phyloP scores from a whole-genome alignment of 257 asterid genomes.

The Nicotiana otophora region DNA sequence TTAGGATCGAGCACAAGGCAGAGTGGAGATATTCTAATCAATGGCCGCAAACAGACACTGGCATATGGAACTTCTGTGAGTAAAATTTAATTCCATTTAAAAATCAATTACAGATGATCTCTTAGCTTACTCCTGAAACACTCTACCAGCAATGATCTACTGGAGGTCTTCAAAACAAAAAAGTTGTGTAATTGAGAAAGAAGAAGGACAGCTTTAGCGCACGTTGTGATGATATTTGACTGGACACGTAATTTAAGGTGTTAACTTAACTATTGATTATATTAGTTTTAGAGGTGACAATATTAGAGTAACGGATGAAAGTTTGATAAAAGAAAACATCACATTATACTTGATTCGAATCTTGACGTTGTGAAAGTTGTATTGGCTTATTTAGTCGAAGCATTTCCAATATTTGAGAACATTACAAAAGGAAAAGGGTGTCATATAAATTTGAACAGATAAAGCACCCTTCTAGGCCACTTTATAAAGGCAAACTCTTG shows the following conservation, averaged over 20 bases:
- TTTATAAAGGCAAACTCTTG: no score
- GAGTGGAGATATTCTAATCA: constrained; percentile 20
- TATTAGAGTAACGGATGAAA: no score
- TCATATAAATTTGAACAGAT: no score
- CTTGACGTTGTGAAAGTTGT: not conserved
- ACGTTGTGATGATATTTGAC: no score
- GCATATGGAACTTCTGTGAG: constrained; percentile 18
- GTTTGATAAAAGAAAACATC: no score
- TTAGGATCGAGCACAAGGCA: constrained; percentile 18
- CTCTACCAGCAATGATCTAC: not conserved
- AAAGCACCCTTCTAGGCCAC: no score
- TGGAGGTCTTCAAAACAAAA: not conserved
- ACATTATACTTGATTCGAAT: not conserved
- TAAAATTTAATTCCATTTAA: not conserved
- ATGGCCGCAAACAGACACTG: constrained; percentile 18
- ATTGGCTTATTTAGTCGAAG: no score
- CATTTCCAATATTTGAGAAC: no score
- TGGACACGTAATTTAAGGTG: not conserved
- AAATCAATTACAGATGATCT: not conserved
- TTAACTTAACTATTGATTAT: not conserved
- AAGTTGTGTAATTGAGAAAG: not conserved
- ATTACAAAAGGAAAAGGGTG: no score
- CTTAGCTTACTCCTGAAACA: not conserved
- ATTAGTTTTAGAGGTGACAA: no score
- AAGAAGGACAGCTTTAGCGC: not conserved